Evolutionary conservation across 805 yeast species (phyloP), one percentile per base, ranked within the genome.

Genomic region (Komagataella phaffii): DNA sequence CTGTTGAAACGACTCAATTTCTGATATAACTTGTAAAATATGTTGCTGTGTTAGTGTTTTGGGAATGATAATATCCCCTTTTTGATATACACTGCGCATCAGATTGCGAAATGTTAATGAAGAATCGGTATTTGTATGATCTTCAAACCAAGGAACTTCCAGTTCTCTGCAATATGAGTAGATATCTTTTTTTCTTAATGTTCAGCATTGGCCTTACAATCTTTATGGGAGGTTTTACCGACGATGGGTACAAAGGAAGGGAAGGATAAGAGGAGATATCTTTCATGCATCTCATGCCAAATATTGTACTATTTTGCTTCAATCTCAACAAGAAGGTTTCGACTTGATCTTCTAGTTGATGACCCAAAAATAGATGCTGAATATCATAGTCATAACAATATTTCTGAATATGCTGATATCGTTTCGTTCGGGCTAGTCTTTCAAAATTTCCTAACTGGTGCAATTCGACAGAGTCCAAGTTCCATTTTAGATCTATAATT

Each of bases 301-400:
- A 69, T n/a, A 75, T 51, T 0, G 76, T 65, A 44, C 79, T 72
- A 24, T 74, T 71, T 1, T 63, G 51, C 2, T 66, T 50, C 50
- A 84, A 65, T 43, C 95, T 63, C 60, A 81, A 71, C 19, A 83
- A 54, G 54, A 75, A 81, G 0, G 91, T 83, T 59, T 87, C 95
- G 12, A 82, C 51, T 58, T 84, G 88, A 61, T 87, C 95, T 58
- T 86, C 80, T 48, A 69, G 58, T 56, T 80, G 86, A 58, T 87
- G 95, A 0, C 85, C 95, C 45, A 81, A 65, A 19, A 80, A 61
- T 3, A 86, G 53, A n/a, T 70, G 57, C 0, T 60, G 44, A 3
- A 74, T 65, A 0, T 58, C 61, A 2, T 64, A 51, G 1, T 60
- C 51, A 0, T 59, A 49, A 57, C 88, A 80, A 0, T 70, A 64